A percentile compares a stretch with the other conserved stretches of the same genome.
These are phyloP conservation scores for Biscogniauxia mediterranea DNA, from an alignment of 2,329 filamentous ascomycete genomes.

Conservation along the genomic window DNA sequence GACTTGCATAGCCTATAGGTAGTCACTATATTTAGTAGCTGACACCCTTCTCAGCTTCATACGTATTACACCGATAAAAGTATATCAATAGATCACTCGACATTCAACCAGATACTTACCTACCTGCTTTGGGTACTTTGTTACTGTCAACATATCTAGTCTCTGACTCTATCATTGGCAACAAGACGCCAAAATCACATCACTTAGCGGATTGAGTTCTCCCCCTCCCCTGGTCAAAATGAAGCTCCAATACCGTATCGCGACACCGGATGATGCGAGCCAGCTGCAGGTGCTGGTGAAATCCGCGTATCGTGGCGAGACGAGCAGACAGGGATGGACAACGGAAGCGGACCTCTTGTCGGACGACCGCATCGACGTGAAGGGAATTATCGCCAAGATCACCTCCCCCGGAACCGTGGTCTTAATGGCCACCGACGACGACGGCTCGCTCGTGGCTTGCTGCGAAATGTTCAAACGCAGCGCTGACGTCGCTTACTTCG, in stretches of 20 bases:
- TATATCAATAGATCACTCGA: too few relatives aligned
- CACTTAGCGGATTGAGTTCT: background rate
- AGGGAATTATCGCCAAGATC: conserved; percentile 15
- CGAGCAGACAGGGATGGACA: conserved; percentile 18
- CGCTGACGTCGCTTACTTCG: conserved; percentile 40
- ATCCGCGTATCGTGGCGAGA: conserved; percentile 18
- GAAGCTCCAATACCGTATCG: conserved; percentile 18
- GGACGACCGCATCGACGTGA: conserved; percentile 8
- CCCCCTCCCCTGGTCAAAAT: background rate
- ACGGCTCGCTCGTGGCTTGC: conserved; percentile 38
- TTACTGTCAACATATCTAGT: background rate
- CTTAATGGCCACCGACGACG: conserved; percentile 36
- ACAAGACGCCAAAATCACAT: background rate
- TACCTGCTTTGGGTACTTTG: background rate
- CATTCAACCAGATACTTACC: too few relatives aligned
- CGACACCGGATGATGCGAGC: conserved; percentile 19
- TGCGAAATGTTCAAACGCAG: conserved; percentile 39
- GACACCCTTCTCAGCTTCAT: too few relatives aligned
- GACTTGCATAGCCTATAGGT: background rate
- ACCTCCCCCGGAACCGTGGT: conserved; percentile 17
- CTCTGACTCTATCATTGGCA: background rate
- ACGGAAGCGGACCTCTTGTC: conserved; percentile 11
- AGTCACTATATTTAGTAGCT: background rate
- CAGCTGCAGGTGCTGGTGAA: conserved; percentile 19
- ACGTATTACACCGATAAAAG: too few relatives aligned